These are phyloP conservation scores for Aspergillus ruber DNA, from an alignment of 2,329 filamentous ascomycete genomes.

Conservation along the genomic window DNA sequence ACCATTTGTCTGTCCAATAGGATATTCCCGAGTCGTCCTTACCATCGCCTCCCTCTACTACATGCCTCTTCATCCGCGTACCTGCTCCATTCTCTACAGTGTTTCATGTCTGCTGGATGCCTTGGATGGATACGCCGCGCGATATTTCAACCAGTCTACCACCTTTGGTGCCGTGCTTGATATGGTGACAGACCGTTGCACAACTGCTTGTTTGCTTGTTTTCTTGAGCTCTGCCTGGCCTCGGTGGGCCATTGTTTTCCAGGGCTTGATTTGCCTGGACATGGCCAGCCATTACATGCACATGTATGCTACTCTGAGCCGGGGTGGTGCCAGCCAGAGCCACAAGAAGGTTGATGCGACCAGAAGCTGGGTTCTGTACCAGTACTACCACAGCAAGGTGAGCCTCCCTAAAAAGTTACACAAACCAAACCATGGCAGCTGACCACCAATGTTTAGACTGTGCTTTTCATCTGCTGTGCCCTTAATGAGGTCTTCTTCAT, in stretches of 20 bases:
- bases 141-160: conserved; percentile 80
- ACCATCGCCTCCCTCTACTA: conserved; percentile 93
- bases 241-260: conserved; percentile 88
- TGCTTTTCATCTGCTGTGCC: conserved; percentile 83
- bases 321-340: conserved; percentile 71
- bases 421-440: not conserved
- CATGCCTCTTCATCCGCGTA: conserved; percentile 97
- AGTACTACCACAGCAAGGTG: conserved; percentile 98
- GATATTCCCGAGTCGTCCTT: conserved; percentile 70
- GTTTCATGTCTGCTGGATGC: conserved; percentile 93
- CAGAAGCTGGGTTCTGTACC: conserved; percentile 80
- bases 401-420: conserved; percentile 17
- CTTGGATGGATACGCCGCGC: conserved; percentile 88
- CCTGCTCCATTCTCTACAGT: conserved; percentile 79
- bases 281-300: conserved; percentile 97
- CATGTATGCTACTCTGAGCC: conserved; percentile 91
- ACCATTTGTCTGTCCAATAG: conserved; percentile 36
- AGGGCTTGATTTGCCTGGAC: conserved; percentile 85
- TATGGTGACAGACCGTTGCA: conserved; percentile 98
- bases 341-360: conserved; percentile 92
- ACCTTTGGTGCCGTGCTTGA: conserved; percentile 94
- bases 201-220: conserved; percentile 87
- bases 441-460: conserved; percentile 51
- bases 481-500: conserved; percentile 98
- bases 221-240: conserved; percentile 94